These are phyloP conservation scores for Cutaneotrichosporon curvatum DNA, from an alignment of 1,284 basidiomycete genomes.

Conservation along the genomic window DNA sequence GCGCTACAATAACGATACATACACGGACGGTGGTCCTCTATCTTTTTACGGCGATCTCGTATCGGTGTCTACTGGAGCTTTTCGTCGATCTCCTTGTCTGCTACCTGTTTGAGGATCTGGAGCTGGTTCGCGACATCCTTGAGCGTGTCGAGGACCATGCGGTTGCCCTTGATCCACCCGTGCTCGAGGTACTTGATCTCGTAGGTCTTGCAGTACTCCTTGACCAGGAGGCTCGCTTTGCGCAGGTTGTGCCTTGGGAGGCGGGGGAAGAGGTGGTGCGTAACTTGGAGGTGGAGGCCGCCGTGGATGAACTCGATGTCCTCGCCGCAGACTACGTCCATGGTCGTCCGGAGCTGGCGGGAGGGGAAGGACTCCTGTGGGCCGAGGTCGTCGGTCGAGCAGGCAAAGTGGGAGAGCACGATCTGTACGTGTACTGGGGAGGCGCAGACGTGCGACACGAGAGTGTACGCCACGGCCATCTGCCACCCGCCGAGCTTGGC, in stretches of 20 bases:
- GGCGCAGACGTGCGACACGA: conserved; percentile 52
- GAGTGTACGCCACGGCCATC: conserved; percentile 48
- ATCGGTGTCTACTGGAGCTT: conserved; percentile 5
- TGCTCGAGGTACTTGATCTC: conserved; percentile 84
- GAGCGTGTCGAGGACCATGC: conserved; percentile 40
- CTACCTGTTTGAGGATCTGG: conserved; percentile 42
- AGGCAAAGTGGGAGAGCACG: conserved; percentile 94
- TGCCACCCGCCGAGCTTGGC: conserved; percentile 31
- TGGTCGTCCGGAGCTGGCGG: conserved; percentile 90
- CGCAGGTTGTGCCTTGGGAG: conserved; percentile 89
- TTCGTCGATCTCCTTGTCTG: conserved; percentile 41
- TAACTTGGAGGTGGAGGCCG: conserved; percentile 87
- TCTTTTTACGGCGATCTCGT: no score
- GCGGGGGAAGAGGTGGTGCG: conserved; percentile 94
- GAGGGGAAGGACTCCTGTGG: conserved; percentile 85
- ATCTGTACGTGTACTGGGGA: conserved; percentile 60
- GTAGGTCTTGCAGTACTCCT: conserved; percentile 76
- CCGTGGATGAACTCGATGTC: conserved; percentile 86
- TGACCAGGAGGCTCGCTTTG: conserved; percentile 70
- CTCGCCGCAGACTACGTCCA: conserved; percentile 82
- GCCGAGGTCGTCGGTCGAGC: conserved; percentile 87
- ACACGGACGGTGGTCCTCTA: no score
- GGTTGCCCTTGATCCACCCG: conserved; percentile 67
- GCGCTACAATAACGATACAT: no score
- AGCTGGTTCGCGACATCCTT: conserved; percentile 46